These are phyloP conservation scores for Tylopilus sp. DNA, from an alignment of 1,284 basidiomycete genomes.

Conservation along the genomic window DNA sequence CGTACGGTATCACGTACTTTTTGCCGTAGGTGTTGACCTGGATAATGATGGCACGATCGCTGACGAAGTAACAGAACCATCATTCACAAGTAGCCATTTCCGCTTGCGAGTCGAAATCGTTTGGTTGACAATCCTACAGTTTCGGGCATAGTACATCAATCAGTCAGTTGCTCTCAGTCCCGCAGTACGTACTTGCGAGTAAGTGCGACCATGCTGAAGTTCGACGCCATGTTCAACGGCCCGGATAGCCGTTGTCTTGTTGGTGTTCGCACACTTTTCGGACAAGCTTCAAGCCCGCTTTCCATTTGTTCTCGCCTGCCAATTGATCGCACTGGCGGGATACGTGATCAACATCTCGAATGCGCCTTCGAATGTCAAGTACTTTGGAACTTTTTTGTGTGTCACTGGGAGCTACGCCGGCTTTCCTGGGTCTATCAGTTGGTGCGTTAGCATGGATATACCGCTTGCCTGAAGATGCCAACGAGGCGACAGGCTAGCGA, in stretches of 20 bases:
- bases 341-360: conserved; percentile 3
- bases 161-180: conserved; percentile 3
- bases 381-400: conserved; percentile 6
- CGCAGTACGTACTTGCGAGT: conserved; percentile 1
- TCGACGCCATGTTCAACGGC: background rate
- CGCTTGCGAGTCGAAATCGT: no score
- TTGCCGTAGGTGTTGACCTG: conserved; percentile 1
- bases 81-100: background rate
- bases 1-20: conserved; percentile 6
- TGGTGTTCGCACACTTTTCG: background rate
- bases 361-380: background rate
- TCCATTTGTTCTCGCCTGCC: background rate
- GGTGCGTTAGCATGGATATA: background rate
- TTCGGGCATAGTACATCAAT: background rate
- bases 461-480: background rate
- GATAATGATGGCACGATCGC: background rate
- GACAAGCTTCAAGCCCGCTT: conserved; percentile 2
- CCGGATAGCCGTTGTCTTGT: background rate
- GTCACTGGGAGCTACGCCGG: background rate
- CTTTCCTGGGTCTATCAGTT: conserved; percentile 2
- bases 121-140: background rate
- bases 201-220: background rate
- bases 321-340: background rate
- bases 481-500: background rate
- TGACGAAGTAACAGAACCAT: conserved; percentile 3